phyloP scores from a whole-genome alignment of 257 asterid genomes.

The Ophiorrhiza pumila region DNA sequence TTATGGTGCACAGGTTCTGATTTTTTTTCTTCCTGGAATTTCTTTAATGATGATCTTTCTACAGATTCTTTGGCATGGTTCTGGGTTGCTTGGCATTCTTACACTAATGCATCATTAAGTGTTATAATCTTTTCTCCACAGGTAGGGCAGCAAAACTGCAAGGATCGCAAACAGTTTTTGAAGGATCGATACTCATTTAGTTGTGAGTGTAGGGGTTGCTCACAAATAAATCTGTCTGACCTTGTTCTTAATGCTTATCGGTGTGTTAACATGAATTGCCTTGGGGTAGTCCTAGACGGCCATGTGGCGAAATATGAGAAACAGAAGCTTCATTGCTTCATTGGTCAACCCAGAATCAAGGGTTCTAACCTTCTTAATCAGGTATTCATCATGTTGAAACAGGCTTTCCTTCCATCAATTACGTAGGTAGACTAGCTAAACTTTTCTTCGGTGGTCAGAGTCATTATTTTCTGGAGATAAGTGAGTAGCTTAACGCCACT shows the following conservation, averaged over 20 bases:
- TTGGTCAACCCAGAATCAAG: conserved; percentile 20
- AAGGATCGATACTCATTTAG: conserved; percentile 69
- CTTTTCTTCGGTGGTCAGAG: background rate
- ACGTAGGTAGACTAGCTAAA: background rate
- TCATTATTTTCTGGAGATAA: background rate
- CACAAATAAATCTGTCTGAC: conserved; percentile 63
- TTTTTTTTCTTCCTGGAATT: conserved; percentile 4
- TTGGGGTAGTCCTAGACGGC: conserved; percentile 66
- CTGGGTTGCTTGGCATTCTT: background rate
- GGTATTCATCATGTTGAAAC: conserved; percentile 34
- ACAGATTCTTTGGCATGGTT: background rate
- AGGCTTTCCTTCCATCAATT: background rate
- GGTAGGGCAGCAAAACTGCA: conserved; percentile 77
- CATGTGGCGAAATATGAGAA: conserved; percentile 47
- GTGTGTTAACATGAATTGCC: conserved; percentile 57
- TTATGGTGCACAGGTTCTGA: conserved; percentile 72
- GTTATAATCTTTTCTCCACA: conserved; percentile 25
- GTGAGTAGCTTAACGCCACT: background rate
- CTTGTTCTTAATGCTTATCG: conserved; percentile 63
- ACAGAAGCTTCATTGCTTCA: conserved; percentile 35
- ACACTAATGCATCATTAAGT: background rate
- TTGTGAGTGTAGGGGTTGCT: conserved; percentile 82
- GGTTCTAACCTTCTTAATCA: conserved; percentile 34
- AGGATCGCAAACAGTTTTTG: conserved; percentile 56
- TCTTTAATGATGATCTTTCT: background rate